phyloP scores from a whole-genome alignment of 2,329 filamentous ascomycete species.

The Fusarium citri region DNA sequence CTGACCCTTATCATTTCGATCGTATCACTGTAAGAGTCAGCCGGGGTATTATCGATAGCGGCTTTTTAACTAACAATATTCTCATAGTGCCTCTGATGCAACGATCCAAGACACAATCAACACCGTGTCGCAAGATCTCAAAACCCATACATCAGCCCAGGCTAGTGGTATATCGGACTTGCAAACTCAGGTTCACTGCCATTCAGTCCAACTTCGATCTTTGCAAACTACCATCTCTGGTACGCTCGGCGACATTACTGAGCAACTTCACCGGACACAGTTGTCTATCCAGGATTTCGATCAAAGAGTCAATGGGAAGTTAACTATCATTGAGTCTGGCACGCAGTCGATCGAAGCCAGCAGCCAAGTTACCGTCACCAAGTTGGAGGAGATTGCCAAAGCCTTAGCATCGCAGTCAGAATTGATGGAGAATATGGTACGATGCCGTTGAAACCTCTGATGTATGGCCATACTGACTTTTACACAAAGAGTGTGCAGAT shows the following conservation, averaged over 20 bases:
- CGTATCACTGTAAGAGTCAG: background rate
- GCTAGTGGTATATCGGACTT: rapidly evolving
- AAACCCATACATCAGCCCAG: rapidly evolving
- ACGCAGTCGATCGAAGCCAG: background rate
- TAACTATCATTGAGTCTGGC: background rate
- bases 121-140: background rate
- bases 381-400: background rate
- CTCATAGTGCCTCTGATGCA: background rate
- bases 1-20: background rate
- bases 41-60: no score
- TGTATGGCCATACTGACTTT: rapidly evolving
- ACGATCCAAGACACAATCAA: rapidly evolving
- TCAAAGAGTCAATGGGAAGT: background rate
- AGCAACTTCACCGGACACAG: background rate
- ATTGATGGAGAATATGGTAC: background rate
- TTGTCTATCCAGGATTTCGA: background rate
- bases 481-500: background rate
- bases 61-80: rapidly evolving
- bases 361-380: background rate
- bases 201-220: background rate
- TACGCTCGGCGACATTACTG: rapidly evolving
- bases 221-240: rapidly evolving
- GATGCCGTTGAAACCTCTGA: rapidly evolving
- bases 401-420: background rate
- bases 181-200: rapidly evolving